Evolutionary conservation across 2,329 filamentous ascomycete species (phyloP).

Genomic region (Arthrobotrys megalospora): DNA sequence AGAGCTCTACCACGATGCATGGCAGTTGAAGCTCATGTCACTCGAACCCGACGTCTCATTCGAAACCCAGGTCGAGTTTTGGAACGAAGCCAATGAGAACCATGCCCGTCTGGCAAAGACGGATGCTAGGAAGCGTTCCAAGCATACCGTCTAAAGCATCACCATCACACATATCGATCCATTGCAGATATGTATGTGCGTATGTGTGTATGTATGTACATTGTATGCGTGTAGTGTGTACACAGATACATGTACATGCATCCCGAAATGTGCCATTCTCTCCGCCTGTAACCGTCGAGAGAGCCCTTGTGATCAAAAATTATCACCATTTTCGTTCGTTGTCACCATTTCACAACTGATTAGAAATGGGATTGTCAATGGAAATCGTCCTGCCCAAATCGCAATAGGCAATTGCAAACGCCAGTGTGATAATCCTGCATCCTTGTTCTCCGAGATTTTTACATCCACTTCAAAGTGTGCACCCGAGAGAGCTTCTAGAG

Average conservation of each 20-base stretch:
- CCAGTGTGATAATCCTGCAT: slow-evolving; percentile 53
- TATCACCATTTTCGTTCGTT: slow-evolving; percentile 25
- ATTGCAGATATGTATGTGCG: slow-evolving; percentile 6
- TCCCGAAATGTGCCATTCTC: slow-evolving; percentile 14
- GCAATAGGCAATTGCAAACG: slow-evolving; percentile 61
- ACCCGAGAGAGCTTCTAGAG: slow-evolving; percentile 42
- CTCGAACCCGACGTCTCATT: slow-evolving; percentile 39
- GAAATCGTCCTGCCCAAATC: slow-evolving; percentile 28
- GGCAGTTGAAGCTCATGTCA: slow-evolving; percentile 46
- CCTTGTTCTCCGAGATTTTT: slow-evolving; percentile 11
- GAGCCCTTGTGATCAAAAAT: slow-evolving; percentile 43
- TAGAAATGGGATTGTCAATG: slow-evolving; percentile 51
- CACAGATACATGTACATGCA: slow-evolving; percentile 14
- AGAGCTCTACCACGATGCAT: slow-evolving; percentile 45
- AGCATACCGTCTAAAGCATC: slow-evolving; percentile 21
- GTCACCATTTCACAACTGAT: slow-evolving; percentile 19
- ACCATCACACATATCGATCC: slow-evolving; percentile 1
- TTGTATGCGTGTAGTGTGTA: neutral
- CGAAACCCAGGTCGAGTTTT: slow-evolving; percentile 48
- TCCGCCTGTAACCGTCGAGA: slow-evolving; percentile 37
- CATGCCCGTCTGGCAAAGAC: slow-evolving; percentile 31
- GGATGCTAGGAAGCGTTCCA: slow-evolving; percentile 28
- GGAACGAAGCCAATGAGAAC: slow-evolving; percentile 49
- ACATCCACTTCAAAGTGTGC: neutral
- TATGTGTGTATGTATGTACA: neutral